Percentiles rank a stretch among this genome's conserved stretches.
Evolutionary conservation across 1,139 yeast species (phyloP).

Genomic region (Pneumocystis carinii): DNA sequence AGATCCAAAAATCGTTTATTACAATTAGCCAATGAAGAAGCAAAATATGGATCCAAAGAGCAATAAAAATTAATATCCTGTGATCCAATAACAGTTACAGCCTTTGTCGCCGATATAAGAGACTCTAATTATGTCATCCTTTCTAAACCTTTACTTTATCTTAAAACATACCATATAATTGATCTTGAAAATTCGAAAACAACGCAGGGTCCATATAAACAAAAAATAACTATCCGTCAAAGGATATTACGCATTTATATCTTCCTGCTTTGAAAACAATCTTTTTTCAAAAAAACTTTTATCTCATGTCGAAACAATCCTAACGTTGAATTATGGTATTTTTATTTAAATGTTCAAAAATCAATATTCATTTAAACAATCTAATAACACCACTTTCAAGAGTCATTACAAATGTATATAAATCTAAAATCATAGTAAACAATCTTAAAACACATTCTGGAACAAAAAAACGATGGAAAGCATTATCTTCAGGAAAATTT

Average conservation of each 20-base stretch:
- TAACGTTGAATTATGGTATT: neutral
- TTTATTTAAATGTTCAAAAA: neutral
- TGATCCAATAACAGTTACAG: slow-evolving; percentile 57
- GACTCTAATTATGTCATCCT: slow-evolving; percentile 17
- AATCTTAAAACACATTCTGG: slow-evolving; percentile 9
- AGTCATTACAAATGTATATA: neutral
- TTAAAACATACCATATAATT: neutral
- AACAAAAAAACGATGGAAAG: slow-evolving; percentile 10
- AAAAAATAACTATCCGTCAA: neutral
- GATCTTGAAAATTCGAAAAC: neutral
- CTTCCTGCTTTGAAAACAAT: neutral
- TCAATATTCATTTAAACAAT: neutral
- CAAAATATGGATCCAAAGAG: slow-evolving; percentile 45
- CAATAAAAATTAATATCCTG: slow-evolving; percentile 67
- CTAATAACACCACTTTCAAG: neutral
- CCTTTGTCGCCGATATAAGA: slow-evolving; percentile 43
- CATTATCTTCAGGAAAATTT: slow-evolving; percentile 8
- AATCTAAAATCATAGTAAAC: neutral
- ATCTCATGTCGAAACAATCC: neutral
- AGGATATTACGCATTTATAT: neutral
- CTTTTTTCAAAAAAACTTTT: neutral
- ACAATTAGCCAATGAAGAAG: slow-evolving; percentile 30
- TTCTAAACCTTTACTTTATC: neutral
- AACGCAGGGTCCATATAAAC: neutral
- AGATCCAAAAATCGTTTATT: slow-evolving; percentile 36